Percentiles rank a stretch among this genome's conserved stretches.
phyloP scores from a whole-genome alignment of 768 basidiomycete genomes.

The Pleurotus citrinopileatus region DNA sequence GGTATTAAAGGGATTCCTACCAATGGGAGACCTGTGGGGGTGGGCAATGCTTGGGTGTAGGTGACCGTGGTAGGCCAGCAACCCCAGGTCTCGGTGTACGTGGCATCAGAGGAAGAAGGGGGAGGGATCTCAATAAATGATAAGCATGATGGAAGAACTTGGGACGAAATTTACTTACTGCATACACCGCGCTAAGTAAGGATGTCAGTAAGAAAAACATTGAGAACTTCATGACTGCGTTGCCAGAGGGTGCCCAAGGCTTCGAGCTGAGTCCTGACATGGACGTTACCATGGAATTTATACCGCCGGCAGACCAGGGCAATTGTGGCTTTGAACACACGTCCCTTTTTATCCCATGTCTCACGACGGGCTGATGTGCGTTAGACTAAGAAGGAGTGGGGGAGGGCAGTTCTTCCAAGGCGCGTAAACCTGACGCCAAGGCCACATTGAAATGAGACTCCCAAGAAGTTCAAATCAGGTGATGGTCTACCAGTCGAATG shows the following conservation, averaged over 20 bases:
- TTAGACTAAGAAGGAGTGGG: no score
- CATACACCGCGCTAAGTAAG: background rate
- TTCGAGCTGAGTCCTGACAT: no score
- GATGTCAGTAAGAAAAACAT: background rate
- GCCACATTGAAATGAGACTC: background rate
- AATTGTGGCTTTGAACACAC: background rate
- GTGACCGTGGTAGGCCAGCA: constrained; percentile 10
- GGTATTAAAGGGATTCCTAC: background rate
- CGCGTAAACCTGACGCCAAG: background rate
- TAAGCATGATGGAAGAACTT: background rate
- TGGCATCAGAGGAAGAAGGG: constrained; percentile 2
- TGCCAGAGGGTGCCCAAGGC: no score
- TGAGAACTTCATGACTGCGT: background rate
- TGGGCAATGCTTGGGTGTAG: background rate
- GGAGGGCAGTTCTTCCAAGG: background rate
- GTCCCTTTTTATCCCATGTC: background rate
- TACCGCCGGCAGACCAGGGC: background rate
- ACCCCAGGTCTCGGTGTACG: constrained; percentile 1
- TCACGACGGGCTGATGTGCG: background rate
- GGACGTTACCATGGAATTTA: background rate
- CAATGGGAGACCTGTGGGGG: background rate
- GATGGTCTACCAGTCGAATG: no score
- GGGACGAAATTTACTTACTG: background rate
- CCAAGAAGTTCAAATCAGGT: background rate
- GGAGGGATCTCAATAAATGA: background rate